phyloP scores from a whole-genome alignment of 129 eudicot genomes.

The Escallonia rubra region DNA sequence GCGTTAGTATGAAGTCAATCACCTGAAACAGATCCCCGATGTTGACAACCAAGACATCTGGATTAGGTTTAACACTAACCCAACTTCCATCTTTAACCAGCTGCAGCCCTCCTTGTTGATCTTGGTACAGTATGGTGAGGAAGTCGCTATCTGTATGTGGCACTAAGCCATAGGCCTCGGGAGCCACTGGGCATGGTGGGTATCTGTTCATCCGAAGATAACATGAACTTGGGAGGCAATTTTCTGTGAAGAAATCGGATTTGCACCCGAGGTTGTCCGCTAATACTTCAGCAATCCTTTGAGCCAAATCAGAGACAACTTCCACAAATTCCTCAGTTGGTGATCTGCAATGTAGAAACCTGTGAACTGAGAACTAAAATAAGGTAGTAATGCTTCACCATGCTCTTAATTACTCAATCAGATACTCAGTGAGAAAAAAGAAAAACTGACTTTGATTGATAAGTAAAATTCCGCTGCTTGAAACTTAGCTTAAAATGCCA shows the following conservation, averaged over 20 bases:
- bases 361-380: too few relatives aligned
- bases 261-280: background rate
- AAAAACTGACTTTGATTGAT: too few relatives aligned
- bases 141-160: conserved; percentile 25
- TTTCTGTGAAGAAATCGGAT: background rate
- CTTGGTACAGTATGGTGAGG: conserved; percentile 20
- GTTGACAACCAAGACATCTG: conserved; percentile 14
- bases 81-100: conserved; percentile 14
- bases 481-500: too few relatives aligned
- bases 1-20: background rate
- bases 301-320: background rate
- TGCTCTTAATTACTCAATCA: too few relatives aligned
- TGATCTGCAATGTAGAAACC: conserved; percentile 3
- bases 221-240: conserved; percentile 10
- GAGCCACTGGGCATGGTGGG: conserved; percentile 16
- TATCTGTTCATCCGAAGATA: conserved; percentile 24
- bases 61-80: conserved; percentile 19
- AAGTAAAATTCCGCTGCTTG: too few relatives aligned
- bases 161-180: conserved; percentile 7
- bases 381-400: too few relatives aligned
- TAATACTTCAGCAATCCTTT: conserved; percentile 12
- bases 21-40: conserved; percentile 29
- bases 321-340: conserved; percentile 8
- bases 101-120: conserved; percentile 20
- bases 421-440: too few relatives aligned